Percentiles rank a stretch among this genome's conserved stretches.
Evolutionary conservation across 345 rosid genomes (phyloP).

Genomic region (Moricandia arvensis): DNA sequence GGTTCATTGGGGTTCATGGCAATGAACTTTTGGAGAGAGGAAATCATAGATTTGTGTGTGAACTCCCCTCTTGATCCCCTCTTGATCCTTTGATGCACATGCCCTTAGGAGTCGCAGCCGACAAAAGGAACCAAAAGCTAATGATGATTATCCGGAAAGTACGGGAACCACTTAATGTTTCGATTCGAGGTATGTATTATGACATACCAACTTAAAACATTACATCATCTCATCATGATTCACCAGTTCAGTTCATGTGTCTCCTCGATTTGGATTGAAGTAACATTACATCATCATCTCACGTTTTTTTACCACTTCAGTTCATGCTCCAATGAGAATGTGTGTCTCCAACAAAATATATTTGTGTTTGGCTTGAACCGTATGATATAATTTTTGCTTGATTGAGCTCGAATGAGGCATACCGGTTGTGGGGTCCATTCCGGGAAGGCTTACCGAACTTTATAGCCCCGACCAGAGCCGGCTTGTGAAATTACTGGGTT

Average conservation of each 20-base stretch:
- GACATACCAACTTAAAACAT: slow-evolving; percentile 19
- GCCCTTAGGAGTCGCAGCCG: not conserved
- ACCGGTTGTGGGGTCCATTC: not conserved
- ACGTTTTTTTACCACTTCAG: not conserved
- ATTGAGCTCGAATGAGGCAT: not conserved
- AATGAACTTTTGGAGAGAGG: too few species aligned
- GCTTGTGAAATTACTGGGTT: too few species aligned
- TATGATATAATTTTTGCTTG: not conserved
- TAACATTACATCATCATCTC: not conserved
- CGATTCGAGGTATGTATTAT: slow-evolving; percentile 11
- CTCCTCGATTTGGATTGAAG: not conserved
- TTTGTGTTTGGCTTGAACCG: not conserved
- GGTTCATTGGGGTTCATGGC: too few species aligned
- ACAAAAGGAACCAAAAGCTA: slow-evolving; percentile 27
- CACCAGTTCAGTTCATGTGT: not conserved
- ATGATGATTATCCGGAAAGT: slow-evolving; percentile 33
- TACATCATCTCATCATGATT: slow-evolving; percentile 28
- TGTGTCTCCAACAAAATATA: not conserved
- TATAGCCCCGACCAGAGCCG: too few species aligned
- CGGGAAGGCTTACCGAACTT: not conserved
- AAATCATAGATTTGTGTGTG: too few species aligned
- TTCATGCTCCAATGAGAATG: not conserved
- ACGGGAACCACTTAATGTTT: slow-evolving; percentile 30
- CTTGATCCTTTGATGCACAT: too few species aligned
- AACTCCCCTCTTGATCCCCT: too few species aligned